Percentiles rank a stretch among this genome's conserved stretches.
These are phyloP conservation scores for Huiozyma naganishii DNA, from an alignment of 805 yeast genomes.

Conservation along the genomic window DNA sequence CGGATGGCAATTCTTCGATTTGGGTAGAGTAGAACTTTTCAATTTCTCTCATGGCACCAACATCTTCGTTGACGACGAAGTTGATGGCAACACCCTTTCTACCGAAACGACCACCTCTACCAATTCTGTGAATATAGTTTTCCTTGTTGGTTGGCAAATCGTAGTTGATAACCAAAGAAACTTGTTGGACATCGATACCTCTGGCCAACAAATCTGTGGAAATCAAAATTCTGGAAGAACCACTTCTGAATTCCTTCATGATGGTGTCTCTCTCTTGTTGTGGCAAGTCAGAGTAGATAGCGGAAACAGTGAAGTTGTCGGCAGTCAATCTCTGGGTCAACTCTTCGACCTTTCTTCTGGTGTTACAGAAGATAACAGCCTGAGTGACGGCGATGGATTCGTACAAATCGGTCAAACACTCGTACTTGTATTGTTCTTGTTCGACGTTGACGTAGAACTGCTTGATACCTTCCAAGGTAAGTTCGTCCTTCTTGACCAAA, in stretches of 20 bases:
- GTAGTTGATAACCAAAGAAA: constrained; percentile 88
- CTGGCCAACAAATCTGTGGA: constrained; percentile 97
- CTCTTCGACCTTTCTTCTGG: constrained; percentile 90
- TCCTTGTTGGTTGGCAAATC: constrained; percentile 89
- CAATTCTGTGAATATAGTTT: constrained; percentile 94
- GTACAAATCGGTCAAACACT: constrained; percentile 86
- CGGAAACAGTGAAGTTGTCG: constrained; percentile 80
- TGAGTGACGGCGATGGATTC: constrained; percentile 93
- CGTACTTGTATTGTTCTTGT: constrained; percentile 89
- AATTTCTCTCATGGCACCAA: constrained; percentile 59
- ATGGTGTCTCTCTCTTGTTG: constrained; percentile 90
- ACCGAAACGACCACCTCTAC: constrained; percentile 97
- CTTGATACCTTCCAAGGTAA: constrained; percentile 87
- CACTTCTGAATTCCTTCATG: constrained; percentile 92
- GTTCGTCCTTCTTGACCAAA: constrained; percentile 87
- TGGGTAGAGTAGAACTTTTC: constrained; percentile 65
- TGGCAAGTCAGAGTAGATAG: constrained; percentile 96
- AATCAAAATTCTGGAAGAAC: constrained; percentile 85
- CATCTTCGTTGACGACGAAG: constrained; percentile 76
- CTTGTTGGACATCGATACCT: constrained; percentile 98
- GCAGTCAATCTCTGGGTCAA: constrained; percentile 67
- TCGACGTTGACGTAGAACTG: constrained; percentile 88
- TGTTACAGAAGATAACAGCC: constrained; percentile 96
- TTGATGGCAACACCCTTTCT: constrained; percentile 97
- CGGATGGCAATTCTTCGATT: constrained; percentile 70